These are phyloP conservation scores for Hemisphaericaspora subhashii DNA, from an alignment of 1,139 yeast genomes.

Conservation along the genomic window DNA sequence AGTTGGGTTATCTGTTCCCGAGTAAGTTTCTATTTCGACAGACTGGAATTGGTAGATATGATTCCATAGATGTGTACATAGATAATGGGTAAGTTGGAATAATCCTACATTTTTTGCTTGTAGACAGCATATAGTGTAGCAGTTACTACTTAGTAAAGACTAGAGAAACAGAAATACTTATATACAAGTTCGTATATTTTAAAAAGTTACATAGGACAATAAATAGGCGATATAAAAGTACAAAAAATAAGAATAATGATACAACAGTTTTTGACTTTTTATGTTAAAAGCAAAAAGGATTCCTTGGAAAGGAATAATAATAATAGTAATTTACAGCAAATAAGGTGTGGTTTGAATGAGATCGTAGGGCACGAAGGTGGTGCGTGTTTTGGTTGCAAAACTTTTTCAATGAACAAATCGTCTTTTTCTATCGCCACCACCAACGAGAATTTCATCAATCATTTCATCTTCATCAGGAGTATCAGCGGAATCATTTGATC, in stretches of 20 bases:
- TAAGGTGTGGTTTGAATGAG: too few relatives aligned
- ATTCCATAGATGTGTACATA: constrained; percentile 6
- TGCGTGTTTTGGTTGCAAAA: neutral
- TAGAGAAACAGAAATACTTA: too few relatives aligned
- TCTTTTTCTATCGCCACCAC: constrained; percentile 18
- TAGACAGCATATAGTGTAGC: too few relatives aligned
- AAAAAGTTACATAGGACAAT: too few relatives aligned
- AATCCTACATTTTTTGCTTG: too few relatives aligned
- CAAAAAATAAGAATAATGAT: neutral
- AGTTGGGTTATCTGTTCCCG: constrained; percentile 64
- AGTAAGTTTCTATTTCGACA: constrained; percentile 11
- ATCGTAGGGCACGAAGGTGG: neutral
- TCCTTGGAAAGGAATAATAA: too few relatives aligned
- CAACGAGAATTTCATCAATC: constrained; percentile 15
- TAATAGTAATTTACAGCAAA: neutral
- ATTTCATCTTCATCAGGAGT: constrained; percentile 8
- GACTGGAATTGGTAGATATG: neutral
- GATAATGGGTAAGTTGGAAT: too few relatives aligned
- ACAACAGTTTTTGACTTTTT: neutral
- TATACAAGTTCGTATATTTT: too few relatives aligned
- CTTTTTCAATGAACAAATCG: constrained; percentile 8
- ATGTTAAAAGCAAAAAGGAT: too few relatives aligned
- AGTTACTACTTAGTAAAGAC: too few relatives aligned
- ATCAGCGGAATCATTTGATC: constrained; percentile 18
- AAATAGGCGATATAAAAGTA: too few relatives aligned